phyloP scores from a whole-genome alignment of 768 basidiomycete species.

The Rhizopogon vulgaris region DNA sequence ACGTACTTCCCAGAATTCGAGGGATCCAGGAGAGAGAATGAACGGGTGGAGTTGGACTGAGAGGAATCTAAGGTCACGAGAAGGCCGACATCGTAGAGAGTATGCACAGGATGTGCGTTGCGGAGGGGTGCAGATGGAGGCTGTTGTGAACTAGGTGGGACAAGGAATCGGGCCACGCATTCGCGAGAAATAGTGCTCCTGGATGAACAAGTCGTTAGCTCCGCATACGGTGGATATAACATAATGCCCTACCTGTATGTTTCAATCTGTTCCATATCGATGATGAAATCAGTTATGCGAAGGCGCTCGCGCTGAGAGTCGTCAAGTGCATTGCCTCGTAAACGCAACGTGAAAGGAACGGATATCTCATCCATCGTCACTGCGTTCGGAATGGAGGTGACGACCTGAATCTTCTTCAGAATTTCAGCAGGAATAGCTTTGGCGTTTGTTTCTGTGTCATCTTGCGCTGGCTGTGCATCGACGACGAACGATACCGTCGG shows the following conservation, averaged over 20 bases:
- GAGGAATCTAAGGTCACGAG: conserved; percentile 15
- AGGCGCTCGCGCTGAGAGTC: conserved; percentile 47
- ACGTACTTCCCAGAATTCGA: conserved; percentile 40
- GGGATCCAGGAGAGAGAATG: conserved; percentile 45
- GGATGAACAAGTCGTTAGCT: conserved; percentile 5
- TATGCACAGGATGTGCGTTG: conserved; percentile 42
- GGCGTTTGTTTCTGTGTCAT: conserved; percentile 6
- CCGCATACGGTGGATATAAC: neutral
- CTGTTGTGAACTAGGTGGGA: conserved; percentile 52
- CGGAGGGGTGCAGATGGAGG: conserved; percentile 60
- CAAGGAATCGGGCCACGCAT: conserved; percentile 42
- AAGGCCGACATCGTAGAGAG: conserved; percentile 42
- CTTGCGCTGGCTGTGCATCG: conserved; percentile 26
- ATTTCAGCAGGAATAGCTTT: conserved; percentile 44
- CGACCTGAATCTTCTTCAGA: conserved; percentile 56
- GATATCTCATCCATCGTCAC: conserved; percentile 38
- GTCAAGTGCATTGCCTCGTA: conserved; percentile 51
- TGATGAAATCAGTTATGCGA: conserved; percentile 47
- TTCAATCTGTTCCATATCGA: conserved; percentile 61
- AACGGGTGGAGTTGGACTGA: conserved; percentile 22
- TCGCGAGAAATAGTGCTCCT: conserved; percentile 38
- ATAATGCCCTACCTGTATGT: conserved; percentile 48
- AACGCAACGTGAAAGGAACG: conserved; percentile 52
- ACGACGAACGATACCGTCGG: conserved; percentile 38
- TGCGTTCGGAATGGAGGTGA: conserved; percentile 56